phyloP scores from a whole-genome alignment of 225 moss, liverwort and hornwort species.

The Physcomitrium patens region DNA sequence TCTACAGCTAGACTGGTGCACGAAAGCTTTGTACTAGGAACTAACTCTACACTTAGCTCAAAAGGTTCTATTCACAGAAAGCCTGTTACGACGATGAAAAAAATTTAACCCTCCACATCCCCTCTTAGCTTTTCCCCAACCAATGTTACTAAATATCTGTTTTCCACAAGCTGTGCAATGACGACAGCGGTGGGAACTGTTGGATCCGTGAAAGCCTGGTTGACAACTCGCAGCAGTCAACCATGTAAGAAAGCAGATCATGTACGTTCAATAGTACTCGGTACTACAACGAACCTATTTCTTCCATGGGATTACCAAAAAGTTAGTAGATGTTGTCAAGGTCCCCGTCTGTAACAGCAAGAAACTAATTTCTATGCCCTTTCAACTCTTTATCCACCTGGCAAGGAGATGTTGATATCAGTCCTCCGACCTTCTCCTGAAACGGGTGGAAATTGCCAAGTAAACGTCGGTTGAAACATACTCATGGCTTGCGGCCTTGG shows the following conservation, averaged over 20 bases:
- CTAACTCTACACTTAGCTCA: conserved; percentile 20
- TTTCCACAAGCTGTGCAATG: conserved; percentile 56
- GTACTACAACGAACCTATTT: conserved; percentile 53
- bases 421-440: conserved; percentile 54
- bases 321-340: conserved; percentile 44
- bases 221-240: conserved; percentile 30
- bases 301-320: conserved; percentile 56
- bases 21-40: conserved; percentile 44
- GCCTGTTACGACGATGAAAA: conserved; percentile 36
- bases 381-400: conserved; percentile 50
- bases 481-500: conserved; percentile 51
- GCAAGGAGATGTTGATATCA: conserved; percentile 66
- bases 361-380: conserved; percentile 17
- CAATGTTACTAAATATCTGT: conserved; percentile 48
- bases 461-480: conserved; percentile 47
- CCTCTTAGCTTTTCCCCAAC: neutral
- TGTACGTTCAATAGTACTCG: conserved; percentile 56
- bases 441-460: conserved; percentile 47
- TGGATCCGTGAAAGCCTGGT: neutral
- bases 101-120: too few relatives aligned
- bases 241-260: conserved; percentile 45
- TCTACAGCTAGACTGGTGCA: conserved; percentile 43
- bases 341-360: conserved; percentile 49
- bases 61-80: conserved; percentile 51
- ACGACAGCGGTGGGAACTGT: conserved; percentile 44